Percentiles rank a stretch among this genome's conserved stretches.
Evolutionary conservation across 2,329 filamentous ascomycete species (phyloP).

Genomic region (Alternaria sp.): DNA sequence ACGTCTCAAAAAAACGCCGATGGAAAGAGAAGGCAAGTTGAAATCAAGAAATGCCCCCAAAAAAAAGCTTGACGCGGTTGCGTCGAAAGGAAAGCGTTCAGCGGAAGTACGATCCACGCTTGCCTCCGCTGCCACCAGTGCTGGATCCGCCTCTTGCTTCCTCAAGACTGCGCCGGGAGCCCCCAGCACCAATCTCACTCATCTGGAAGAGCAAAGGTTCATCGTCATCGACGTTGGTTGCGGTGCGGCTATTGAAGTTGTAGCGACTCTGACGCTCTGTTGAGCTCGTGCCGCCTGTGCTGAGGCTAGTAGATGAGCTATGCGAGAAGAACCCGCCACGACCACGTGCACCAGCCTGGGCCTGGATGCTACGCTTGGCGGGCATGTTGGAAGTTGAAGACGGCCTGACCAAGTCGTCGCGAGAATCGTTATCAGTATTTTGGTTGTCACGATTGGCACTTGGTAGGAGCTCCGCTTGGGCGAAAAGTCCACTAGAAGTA

Average conservation of each 20-base stretch:
- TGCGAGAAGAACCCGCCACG: constrained; percentile 46
- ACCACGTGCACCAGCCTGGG: constrained; percentile 36
- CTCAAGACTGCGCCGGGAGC: constrained; percentile 50
- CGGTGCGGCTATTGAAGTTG: constrained; percentile 56
- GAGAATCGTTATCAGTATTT: constrained; percentile 33
- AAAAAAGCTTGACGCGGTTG: neutral
- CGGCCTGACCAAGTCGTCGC: constrained; percentile 39
- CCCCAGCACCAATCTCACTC: constrained; percentile 68
- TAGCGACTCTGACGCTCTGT: constrained; percentile 52
- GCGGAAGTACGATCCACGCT: constrained; percentile 37
- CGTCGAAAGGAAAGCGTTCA: neutral
- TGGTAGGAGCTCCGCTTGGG: constrained; percentile 49
- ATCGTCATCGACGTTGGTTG: constrained; percentile 63
- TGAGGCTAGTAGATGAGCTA: constrained; percentile 42
- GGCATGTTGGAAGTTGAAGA: constrained; percentile 43
- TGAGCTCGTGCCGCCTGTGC: constrained; percentile 47
- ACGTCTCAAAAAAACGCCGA: neutral
- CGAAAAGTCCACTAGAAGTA: constrained; percentile 70
- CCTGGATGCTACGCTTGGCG: constrained; percentile 38
- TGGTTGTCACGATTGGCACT: constrained; percentile 40
- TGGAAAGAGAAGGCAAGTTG: constrained; percentile 1
- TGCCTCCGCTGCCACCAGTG: constrained; percentile 38
- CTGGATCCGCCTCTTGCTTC: constrained; percentile 46
- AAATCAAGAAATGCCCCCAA: constrained; percentile 1
- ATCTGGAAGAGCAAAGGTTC: constrained; percentile 77